Evolutionary conservation across 495 filamentous ascomycete genomes (phyloP).

Genomic region (Ascobolus immersus): DNA sequence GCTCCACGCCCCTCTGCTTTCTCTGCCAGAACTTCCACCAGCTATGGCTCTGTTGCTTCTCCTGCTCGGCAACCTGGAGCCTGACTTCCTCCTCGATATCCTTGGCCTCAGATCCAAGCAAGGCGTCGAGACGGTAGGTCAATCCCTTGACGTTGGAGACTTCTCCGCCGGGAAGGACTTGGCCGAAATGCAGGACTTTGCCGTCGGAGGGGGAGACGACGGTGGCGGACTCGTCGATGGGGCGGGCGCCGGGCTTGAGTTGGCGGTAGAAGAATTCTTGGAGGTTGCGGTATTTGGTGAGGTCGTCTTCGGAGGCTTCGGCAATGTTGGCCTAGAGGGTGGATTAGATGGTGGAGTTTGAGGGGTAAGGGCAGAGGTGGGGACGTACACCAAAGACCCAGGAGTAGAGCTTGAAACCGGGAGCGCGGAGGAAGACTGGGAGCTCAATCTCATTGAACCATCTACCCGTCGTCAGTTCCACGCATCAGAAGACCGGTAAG

Average conservation of each 20-base stretch:
- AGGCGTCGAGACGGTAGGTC: slow-evolving; percentile 83
- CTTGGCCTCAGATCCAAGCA: slow-evolving; percentile 38
- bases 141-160: slow-evolving; percentile 99
- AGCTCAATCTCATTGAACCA: slow-evolving; percentile 82
- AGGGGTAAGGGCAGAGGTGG: background rate
- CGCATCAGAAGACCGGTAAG: background rate
- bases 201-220: slow-evolving; percentile 76
- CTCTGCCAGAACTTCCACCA: slow-evolving; percentile 16
- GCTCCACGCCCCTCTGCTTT: slow-evolving; percentile 19
- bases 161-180: slow-evolving; percentile 57
- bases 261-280: slow-evolving; percentile 93
- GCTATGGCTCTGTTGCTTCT: background rate
- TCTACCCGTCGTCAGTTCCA: background rate
- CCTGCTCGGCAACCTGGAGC: slow-evolving; percentile 1
- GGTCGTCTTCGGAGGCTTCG: slow-evolving; percentile 65
- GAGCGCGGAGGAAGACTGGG: slow-evolving; percentile 67
- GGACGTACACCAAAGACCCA: slow-evolving; percentile 87
- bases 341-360: slow-evolving; percentile 1
- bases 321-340: too few relatives aligned
- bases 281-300: slow-evolving; percentile 74
- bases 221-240: slow-evolving; percentile 53
- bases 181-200: slow-evolving; percentile 69
- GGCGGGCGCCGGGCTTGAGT: slow-evolving; percentile 71
- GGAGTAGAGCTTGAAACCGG: slow-evolving; percentile 87
- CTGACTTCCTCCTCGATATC: background rate